Evolutionary conservation across 306 rosid species (phyloP), one percentile per base, ranked within the genome.

Genomic region (Argentina anserina): DNA sequence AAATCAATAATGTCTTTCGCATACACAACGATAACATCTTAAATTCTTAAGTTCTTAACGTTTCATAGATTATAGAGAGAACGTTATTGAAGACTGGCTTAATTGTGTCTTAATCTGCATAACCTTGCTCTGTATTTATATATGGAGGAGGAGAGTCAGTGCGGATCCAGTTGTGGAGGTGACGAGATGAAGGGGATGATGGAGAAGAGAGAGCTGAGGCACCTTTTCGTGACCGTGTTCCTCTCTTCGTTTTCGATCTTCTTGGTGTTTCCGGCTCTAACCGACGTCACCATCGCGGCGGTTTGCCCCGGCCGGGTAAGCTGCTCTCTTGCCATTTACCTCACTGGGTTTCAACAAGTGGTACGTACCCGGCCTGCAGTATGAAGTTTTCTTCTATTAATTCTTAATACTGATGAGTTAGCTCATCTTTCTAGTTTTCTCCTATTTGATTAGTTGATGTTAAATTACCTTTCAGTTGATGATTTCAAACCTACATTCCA

Each of bases 261-360:
- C 6, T 73, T 80, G 39, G 88, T 74, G 23, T 0, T 76, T 37
- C 92, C 98, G 0, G 82, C 81, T 21, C 86, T 90, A 3, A 90
- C 90, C 0, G 98, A 90, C 3, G 83, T 93, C 0, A 90, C 91
- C 26, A 82, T 93, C 85, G 53, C 75, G 1, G 98, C 97, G 4
- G 82, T 90, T 6, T 93, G 98, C 64, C 97, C 94, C 2, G 90
- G 86, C 21, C 82, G 55, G 47, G 87, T 86, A 17, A 81, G 88
- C 56, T 93, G 98, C 61, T 87, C 98, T 0, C 90, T 90, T 26
- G 97, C 98, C 81, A 93, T 90, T 71, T 93, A 89, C 79, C 97
- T 93, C 81, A n/a, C 87, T 25, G 96, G 92, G 7, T 79, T 84
- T 66, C 94, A 89, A 15, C 94, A 93, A 10, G 96, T 86, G 74